A percentile compares a stretch with the other conserved stretches of the same genome.
Conservation (phyloP, 2,329 filamentous ascomycete genomes). For the Aureobasidium sp. region DNA sequence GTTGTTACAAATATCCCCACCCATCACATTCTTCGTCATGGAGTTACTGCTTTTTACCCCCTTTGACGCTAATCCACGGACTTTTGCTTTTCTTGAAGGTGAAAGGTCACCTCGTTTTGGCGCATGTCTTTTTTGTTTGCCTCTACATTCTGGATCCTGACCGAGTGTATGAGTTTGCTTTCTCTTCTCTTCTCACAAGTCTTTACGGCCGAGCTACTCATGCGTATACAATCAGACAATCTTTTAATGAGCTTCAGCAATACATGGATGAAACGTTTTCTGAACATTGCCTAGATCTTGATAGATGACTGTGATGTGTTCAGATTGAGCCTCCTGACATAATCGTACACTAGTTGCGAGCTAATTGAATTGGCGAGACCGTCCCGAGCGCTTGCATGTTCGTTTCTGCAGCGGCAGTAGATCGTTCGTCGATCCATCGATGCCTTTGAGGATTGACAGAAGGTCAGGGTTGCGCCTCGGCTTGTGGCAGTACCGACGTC, state of each 20-base stretch:
- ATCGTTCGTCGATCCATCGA: slow-evolving; percentile 2
- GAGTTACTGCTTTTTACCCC: neutral
- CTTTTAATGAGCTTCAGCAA: slow-evolving; percentile 3
- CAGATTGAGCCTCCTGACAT: neutral
- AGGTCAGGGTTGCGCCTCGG: neutral
- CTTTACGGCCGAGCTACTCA: slow-evolving; percentile 6
- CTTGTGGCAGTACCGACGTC: neutral
- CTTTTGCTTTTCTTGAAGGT: neutral
- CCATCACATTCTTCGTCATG: neutral
- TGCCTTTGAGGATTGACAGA: neutral
- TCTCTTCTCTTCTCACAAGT: neutral
- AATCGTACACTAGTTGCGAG: neutral
- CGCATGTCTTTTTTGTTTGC: neutral
- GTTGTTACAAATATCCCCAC: slow-evolving; percentile 9
- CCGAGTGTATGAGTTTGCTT: neutral
- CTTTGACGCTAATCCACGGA: neutral
- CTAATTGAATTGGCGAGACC: neutral
- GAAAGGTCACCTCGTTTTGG: neutral
- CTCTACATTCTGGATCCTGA: neutral
- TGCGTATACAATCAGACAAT: slow-evolving; percentile 9
- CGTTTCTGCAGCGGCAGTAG: neutral
- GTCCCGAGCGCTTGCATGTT: neutral
- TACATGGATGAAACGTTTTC: neutral
- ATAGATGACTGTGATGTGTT: neutral
- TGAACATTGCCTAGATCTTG: neutral